Evolutionary conservation across 495 filamentous ascomycete species (phyloP).

Genomic region (Lepidopterella palustris): DNA sequence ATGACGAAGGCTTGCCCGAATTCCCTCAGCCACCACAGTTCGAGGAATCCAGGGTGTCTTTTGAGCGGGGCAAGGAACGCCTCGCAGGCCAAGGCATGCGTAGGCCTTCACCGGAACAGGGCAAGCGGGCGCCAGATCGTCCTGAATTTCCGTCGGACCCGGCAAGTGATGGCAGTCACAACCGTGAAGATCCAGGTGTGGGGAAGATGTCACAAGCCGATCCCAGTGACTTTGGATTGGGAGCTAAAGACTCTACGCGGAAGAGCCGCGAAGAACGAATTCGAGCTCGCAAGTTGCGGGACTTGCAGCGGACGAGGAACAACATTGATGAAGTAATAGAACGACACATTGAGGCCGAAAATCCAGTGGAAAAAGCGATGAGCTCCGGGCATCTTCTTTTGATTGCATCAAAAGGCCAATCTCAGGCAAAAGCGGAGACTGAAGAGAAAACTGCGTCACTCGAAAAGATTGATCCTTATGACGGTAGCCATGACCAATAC

Average conservation of each 20-base stretch:
- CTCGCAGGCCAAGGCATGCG: conserved; percentile 2
- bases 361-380: not conserved
- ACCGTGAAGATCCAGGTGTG: not conserved
- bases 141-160: not conserved
- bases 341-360: not conserved
- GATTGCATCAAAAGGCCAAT: not conserved
- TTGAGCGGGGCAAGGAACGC: not conserved
- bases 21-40: not conserved
- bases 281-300: conserved; percentile 28
- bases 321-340: conserved; percentile 11
- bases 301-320: conserved; percentile 12
- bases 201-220: not conserved
- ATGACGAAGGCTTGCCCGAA: not conserved
- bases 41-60: not conserved
- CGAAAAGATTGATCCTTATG: no score
- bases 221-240: not conserved
- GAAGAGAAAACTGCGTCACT: not conserved
- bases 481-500: not conserved
- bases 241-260: conserved; percentile 6
- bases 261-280: conserved; percentile 21
- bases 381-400: no score
- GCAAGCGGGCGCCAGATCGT: not conserved
- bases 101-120: not conserved
- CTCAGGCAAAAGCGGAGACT: not conserved
- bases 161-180: not conserved